phyloP scores from a whole-genome alignment of 2,329 filamentous ascomycete genomes.

The Lasiodiplodia theobromae region DNA sequence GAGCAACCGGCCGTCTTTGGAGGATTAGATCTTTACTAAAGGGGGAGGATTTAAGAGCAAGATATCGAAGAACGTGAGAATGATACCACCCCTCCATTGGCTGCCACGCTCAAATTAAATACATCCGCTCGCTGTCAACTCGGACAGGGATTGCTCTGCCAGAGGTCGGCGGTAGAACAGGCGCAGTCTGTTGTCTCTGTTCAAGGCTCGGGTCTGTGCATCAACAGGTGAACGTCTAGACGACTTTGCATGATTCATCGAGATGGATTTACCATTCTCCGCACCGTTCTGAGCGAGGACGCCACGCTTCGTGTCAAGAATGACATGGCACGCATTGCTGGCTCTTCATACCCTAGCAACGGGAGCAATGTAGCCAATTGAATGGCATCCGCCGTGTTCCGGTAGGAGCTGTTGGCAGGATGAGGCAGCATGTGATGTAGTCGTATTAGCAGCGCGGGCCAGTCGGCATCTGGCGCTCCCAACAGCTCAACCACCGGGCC shows the following conservation, averaged over 20 bases:
- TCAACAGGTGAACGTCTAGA: too few species aligned
- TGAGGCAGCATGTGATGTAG: background rate
- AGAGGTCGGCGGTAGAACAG: background rate
- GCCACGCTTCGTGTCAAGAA: too few species aligned
- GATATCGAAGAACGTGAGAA: background rate
- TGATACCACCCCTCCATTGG: background rate
- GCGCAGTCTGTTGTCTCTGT: background rate
- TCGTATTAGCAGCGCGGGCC: background rate
- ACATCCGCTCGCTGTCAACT: background rate
- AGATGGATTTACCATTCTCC: too few species aligned
- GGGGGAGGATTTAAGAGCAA: background rate
- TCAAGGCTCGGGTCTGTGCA: background rate
- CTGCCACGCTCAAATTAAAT: background rate
- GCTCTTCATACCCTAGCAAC: too few species aligned
- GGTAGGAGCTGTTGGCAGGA: background rate
- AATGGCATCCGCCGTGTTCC: too few species aligned
- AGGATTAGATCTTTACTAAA: constrained; percentile 27
- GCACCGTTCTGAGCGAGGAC: too few species aligned
- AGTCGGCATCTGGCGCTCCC: background rate
- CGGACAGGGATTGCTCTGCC: background rate
- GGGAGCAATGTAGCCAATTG: too few species aligned
- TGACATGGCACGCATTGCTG: too few species aligned
- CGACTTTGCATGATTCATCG: too few species aligned
- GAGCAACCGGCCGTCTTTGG: constrained; percentile 26
- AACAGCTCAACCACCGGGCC: constrained; percentile 6